A percentile compares a stretch with the other conserved stretches of the same genome.
Conservation (phyloP, 345 rosid genomes). For the Populus tremula region DNA sequence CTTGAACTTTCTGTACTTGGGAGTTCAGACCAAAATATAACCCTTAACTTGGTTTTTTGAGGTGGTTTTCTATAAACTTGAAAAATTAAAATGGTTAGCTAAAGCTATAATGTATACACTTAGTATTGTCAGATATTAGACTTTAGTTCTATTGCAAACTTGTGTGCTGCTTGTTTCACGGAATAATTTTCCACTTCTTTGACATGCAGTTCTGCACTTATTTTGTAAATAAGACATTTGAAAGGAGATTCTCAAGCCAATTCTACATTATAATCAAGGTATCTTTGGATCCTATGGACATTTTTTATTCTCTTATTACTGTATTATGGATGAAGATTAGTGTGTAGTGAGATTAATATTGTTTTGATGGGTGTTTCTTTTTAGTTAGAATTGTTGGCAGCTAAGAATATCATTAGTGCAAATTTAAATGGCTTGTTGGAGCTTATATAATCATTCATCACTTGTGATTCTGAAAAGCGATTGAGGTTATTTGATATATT, state of each 20-base stretch:
- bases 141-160: neutral
- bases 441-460: constrained; percentile 77
- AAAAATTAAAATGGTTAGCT: neutral
- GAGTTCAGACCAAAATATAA: too few relatives aligned
- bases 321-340: neutral
- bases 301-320: neutral
- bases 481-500: constrained; percentile 65
- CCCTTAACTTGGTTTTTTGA: neutral
- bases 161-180: constrained; percentile 31
- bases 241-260: constrained; percentile 64
- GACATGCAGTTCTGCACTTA: constrained; percentile 88
- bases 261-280: constrained; percentile 76
- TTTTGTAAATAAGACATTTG: constrained; percentile 72
- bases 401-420: constrained; percentile 95
- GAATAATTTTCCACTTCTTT: constrained; percentile 65
- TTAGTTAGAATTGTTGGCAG: constrained; percentile 90
- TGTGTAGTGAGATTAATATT: neutral
- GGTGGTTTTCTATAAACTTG: neutral
- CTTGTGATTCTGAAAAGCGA: constrained; percentile 90
- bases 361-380: constrained; percentile 13
- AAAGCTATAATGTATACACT: neutral
- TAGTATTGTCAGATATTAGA: neutral
- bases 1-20: neutral
- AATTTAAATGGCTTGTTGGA: constrained; percentile 96
- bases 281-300: constrained; percentile 6